Evolutionary conservation across 768 basidiomycete species (phyloP), one percentile per base, ranked within the genome.

Genomic region (Coprinellus aureogranulatus): DNA sequence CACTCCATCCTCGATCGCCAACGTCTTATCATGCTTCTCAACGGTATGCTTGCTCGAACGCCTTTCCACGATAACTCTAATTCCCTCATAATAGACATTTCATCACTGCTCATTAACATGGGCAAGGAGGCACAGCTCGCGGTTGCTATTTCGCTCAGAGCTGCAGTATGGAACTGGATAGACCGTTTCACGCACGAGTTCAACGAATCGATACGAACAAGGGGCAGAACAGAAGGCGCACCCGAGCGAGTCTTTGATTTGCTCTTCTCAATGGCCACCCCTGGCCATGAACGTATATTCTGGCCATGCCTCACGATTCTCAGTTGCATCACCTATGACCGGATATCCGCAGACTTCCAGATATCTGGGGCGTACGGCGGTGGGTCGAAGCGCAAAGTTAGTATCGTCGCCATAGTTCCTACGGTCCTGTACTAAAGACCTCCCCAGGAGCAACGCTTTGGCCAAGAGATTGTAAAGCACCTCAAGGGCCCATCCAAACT

Each of bases 161-260:
- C 81, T 27, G 91, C 90, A 1, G 76, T 96, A 26, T 95, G 94
- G 93, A 92, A 89, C 61, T 96, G 92, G 92, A 86, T 95, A 30
- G 86, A 89, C 28, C 75, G 83, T 23, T 90, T 87, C 65, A 88
- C 91, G 0, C 73, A 76, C 4, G 91, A 97, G 67, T 96, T 86
- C 68, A 87, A 87, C 53, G 86, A 92, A 6, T 79, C 84, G 4
- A 78, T 93, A 37, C 77, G 81, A 10, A 75, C 78, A 2, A 79
- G 86, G 45, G 83, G 86, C 27, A 79, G 75, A 46, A 75, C 90
- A 12, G 94, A 96, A 58, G 91, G 89, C 42, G 85, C 86, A 0
- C 88, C 93, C 0, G 93, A 97, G 67, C 84, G 90, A 8, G 83
- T 95, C 2, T 96, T 93, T 65, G 94, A 97, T 70, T 69, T 89